Base-by-base conservation (phyloP, 768 basidiomycete genomes). In the Psilocybe cyanescens region DNA sequence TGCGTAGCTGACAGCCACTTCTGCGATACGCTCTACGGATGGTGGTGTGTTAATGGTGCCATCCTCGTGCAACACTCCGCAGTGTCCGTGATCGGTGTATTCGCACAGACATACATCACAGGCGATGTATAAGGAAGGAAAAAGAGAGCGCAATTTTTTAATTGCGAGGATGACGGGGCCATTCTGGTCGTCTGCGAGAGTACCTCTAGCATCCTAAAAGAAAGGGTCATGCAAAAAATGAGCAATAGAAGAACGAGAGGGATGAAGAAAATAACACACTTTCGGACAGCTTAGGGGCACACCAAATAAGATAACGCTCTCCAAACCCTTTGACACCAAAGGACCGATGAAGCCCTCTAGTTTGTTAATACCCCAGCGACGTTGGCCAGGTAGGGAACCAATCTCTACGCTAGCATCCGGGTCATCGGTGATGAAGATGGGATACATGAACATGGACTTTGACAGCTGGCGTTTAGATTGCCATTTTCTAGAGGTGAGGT, bases 81-180 rank as follows among this genome's bases (percentile, higher is more conserved):
- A 99, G 76, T 99, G 97, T 0, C 97, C 97, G 67, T 99, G 97
- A 52, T 94, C 92, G 8, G 97, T 98, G 81, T 99, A 99, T 78
- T 99, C 97, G 81, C 97, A 99, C n/a, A 99, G 87, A 73, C 97
- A 99, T 17, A 99, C 97, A 69, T 99, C 97, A 70, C 87, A 87
- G 0, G 95, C 92, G 70, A 99, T 89, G 78, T 95, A 94, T 24
- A 99, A 78, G 5, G 81, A 72, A 0, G 97, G 97, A 79, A 89
- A 99, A 62, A 92, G 83, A 1, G 76, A 58, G 4, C 90, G 86
- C 37, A 99, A 82, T 60, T 85, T 88, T 69, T 83, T 84, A 67
- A 98, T 91, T n/a, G 94, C 95, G 51, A 86, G 88, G 66, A 99
- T 97, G 69, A 99, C 97, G 37, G 97, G 97, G 0, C 97, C 96